Evolutionary conservation across 345 rosid genomes (phyloP), one percentile per base, ranked within the genome.

Genomic region (Diplotaxis tenuifolia): DNA sequence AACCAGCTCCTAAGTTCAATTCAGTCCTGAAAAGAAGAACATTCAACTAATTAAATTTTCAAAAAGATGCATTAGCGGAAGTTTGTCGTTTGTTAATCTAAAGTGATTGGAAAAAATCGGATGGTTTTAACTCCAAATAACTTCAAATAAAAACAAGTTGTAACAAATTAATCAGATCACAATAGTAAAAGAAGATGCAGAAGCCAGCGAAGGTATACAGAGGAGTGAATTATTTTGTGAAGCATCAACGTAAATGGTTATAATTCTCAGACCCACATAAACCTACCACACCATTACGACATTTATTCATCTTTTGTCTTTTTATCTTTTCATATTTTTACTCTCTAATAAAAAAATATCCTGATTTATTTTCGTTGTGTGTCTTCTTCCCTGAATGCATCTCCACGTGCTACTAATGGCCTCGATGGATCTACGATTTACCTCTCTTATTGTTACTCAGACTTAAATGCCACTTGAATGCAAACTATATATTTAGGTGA

Each of bases 401-500:
- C 29, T 70, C 75, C 80, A 76, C 62, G 29, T 76, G 71, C 67
- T 68, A 75, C 31, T 58, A 65, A 36, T 57, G 52, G 70, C 79
- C 19, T 66, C 7, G 71, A 60, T 75, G 79, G 55, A 62, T 72
- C 38, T 72, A 62, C 38, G 27, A 21, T 58, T 25, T 74, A 62
- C 79, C 74, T 62, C 70, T 73, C 65, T 57, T 50, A 59, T 60
- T 63, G 65, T 70, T 75, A 36, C 64, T 50, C 50, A 47, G 10
- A 21, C 66, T 50, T 75, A 63, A 69, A 75, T 68, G 73, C 62
- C 63, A 68, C 63, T 75, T 75, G 57, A 62, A 68, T 75, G 79
- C 66, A 54, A 55, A 69, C 70, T 53, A 53, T 38, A 34, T 31
- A 29, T 54, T 47, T 72, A 76, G 72, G 79, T 84, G 67, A 72